phyloP scores from a whole-genome alignment of 2,329 filamentous ascomycete genomes.

The Pestalotiopsis sp. region DNA sequence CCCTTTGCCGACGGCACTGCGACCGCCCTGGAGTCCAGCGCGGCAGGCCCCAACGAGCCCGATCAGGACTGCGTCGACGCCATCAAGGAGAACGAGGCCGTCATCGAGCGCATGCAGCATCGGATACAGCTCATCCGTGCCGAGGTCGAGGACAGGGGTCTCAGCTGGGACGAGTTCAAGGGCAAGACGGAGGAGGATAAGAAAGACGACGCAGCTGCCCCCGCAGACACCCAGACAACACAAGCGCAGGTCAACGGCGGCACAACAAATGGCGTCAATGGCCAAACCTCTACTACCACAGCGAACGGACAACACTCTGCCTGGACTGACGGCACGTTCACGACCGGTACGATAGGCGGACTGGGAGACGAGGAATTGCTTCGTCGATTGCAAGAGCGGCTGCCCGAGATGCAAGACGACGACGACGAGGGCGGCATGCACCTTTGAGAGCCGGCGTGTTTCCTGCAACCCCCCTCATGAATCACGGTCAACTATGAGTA shows the following conservation, averaged over 20 bases:
- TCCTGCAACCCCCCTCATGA: not conserved
- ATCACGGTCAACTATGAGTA: not conserved
- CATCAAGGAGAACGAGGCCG: conserved; percentile 70
- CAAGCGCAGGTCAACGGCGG: conserved; percentile 8
- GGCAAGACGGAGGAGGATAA: conserved; percentile 40
- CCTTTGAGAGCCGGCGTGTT: not conserved
- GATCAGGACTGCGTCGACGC: conserved; percentile 76
- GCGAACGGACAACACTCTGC: conserved; percentile 38
- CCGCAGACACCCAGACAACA: conserved; percentile 1
- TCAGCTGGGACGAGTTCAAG: conserved; percentile 60
- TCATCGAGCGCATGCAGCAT: conserved; percentile 70
- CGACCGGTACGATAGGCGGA: conserved; percentile 58
- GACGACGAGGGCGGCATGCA: conserved; percentile 35
- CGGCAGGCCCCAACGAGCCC: conserved; percentile 37
- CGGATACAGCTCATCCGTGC: conserved; percentile 63
- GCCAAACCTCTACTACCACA: conserved; percentile 16
- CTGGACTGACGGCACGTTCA: conserved; percentile 67
- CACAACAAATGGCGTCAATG: conserved; percentile 28
- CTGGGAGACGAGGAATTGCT: conserved; percentile 63
- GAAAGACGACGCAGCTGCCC: conserved; percentile 13
- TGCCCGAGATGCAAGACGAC: conserved; percentile 47
- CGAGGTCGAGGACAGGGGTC: conserved; percentile 64
- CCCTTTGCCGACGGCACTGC: conserved; percentile 63
- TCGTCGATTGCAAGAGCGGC: conserved; percentile 55
- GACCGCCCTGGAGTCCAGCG: conserved; percentile 28